Evolutionary conservation across 768 basidiomycete species (phyloP).

Genomic region (Boletus vermiculosoides): DNA sequence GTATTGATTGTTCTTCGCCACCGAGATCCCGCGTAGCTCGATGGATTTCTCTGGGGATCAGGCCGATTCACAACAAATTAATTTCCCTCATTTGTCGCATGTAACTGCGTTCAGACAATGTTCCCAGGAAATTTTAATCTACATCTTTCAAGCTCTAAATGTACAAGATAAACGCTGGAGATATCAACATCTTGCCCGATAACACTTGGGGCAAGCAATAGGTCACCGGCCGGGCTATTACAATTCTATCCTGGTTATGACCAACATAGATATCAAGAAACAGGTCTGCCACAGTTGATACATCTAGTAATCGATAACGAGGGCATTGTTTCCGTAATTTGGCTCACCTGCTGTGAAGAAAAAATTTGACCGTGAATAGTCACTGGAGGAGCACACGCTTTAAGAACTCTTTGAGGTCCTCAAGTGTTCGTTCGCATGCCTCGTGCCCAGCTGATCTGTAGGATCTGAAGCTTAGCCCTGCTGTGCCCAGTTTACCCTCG

Average conservation of each 20-base stretch:
- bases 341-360: neutral
- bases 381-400: slow-evolving; percentile 49
- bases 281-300: neutral
- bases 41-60: neutral
- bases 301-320: neutral
- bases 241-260: neutral
- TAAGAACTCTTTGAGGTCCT: slow-evolving; percentile 71
- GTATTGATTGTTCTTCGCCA: neutral
- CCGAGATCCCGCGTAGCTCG: neutral
- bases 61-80: neutral
- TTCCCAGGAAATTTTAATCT: neutral
- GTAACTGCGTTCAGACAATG: neutral
- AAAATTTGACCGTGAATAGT: neutral
- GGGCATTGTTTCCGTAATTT: neutral
- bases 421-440: slow-evolving; percentile 60
- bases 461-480: slow-evolving; percentile 63
- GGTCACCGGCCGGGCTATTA: neutral
- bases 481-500: slow-evolving; percentile 19
- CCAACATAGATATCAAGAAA: neutral
- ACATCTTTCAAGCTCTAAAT: neutral
- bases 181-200: neutral
- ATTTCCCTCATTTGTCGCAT: neutral
- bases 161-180: slow-evolving; percentile 1
- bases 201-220: neutral
- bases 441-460: slow-evolving; percentile 72